phyloP scores from a whole-genome alignment of 345 rosid species.

The Clarkia xantiana region DNA sequence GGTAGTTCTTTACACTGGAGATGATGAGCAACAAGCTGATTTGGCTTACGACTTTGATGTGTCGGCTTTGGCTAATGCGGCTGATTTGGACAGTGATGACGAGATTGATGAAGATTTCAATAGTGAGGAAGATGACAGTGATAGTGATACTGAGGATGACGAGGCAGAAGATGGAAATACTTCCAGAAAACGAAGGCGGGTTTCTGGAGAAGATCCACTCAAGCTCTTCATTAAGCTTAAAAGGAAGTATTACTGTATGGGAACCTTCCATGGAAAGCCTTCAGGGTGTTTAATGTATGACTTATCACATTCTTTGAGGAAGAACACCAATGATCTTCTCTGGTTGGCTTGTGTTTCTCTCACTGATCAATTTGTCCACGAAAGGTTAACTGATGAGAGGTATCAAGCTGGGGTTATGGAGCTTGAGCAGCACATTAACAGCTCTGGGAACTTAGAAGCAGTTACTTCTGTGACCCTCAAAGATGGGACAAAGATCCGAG shows the following conservation, averaged over 20 bases:
- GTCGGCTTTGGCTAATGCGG: constrained; percentile 56
- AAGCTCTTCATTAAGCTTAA: constrained; percentile 52
- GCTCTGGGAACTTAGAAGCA: constrained; percentile 67
- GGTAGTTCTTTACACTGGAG: constrained; percentile 65
- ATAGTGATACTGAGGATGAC: constrained; percentile 28
- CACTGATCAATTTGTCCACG: constrained; percentile 92
- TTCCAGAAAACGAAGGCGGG: constrained; percentile 58
- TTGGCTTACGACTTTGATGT: constrained; percentile 71
- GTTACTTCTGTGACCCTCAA: constrained; percentile 66
- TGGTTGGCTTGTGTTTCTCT: constrained; percentile 94
- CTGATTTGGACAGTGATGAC: constrained; percentile 25
- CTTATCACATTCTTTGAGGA: constrained; percentile 58
- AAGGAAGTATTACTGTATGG: constrained; percentile 62
- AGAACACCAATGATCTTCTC: constrained; percentile 81
- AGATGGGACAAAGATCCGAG: constrained; percentile 81
- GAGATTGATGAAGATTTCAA: constrained; percentile 10
- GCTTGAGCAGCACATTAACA: constrained; percentile 87
- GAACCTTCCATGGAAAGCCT: constrained; percentile 90
- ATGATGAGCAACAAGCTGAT: constrained; percentile 79
- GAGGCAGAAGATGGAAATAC: constrained; percentile 27
- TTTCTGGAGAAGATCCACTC: constrained; percentile 23
- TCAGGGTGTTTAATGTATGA: constrained; percentile 82
- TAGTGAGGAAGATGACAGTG: constrained; percentile 14
- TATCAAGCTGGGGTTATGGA: constrained; percentile 93
- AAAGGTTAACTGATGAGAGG: constrained; percentile 88